These are phyloP conservation scores for Penicillium olsonii DNA, from an alignment of 2,329 filamentous ascomycete species.

Conservation along the genomic window DNA sequence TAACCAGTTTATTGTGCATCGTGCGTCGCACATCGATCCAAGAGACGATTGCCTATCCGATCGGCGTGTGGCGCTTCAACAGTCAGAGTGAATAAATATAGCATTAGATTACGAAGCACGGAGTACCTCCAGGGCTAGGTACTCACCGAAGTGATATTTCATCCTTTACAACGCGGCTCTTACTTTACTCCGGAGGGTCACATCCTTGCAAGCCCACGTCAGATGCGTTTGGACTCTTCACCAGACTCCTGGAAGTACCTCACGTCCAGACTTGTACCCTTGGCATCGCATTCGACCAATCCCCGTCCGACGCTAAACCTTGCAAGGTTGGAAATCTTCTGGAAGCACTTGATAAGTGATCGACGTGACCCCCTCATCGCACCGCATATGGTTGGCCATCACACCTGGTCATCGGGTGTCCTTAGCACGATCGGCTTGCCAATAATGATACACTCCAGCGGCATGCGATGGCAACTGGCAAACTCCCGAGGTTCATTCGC, in stretches of 20 bases:
- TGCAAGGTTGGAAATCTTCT: constrained; percentile 5
- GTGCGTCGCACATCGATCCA: background rate
- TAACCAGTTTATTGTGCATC: background rate
- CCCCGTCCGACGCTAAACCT: background rate
- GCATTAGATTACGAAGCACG: background rate
- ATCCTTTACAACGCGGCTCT: constrained; percentile 4
- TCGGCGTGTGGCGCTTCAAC: background rate
- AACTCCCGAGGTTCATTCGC: background rate
- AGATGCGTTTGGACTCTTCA: background rate
- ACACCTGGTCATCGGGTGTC: constrained; percentile 3
- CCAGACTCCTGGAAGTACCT: background rate
- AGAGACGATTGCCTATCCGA: background rate
- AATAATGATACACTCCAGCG: background rate
- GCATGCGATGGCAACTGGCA: background rate
- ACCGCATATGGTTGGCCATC: background rate
- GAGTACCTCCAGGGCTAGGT: too few relatives aligned
- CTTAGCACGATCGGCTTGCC: background rate
- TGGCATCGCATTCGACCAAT: background rate
- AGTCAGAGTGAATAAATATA: constrained; percentile 1
- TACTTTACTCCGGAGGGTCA: background rate
- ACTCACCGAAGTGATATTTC: too few relatives aligned
- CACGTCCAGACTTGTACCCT: background rate
- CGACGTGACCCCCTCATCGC: background rate
- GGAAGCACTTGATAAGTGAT: constrained; percentile 3
- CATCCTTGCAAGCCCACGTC: background rate